A percentile compares a stretch with the other conserved stretches of the same genome.
Evolutionary conservation across 2,329 filamentous ascomycete species (phyloP).

Genomic region (Zalaria obscura): DNA sequence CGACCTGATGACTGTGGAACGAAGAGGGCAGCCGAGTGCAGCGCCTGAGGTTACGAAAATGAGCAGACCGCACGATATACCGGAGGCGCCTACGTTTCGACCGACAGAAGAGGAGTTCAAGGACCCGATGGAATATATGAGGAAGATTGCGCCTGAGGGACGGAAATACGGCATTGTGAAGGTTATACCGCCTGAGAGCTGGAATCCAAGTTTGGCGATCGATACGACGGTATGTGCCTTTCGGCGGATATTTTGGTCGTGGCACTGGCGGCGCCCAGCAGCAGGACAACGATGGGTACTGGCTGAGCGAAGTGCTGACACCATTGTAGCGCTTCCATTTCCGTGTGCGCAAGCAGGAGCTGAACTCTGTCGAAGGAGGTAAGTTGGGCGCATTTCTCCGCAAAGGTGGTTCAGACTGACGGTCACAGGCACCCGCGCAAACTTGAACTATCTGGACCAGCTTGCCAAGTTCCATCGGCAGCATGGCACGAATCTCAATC

Average conservation of each 20-base stretch:
- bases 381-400: slow-evolving; percentile 11
- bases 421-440: slow-evolving; percentile 63
- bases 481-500: slow-evolving; percentile 83
- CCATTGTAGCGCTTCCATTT: slow-evolving; percentile 77
- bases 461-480: slow-evolving; percentile 95
- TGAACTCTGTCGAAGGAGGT: slow-evolving; percentile 98
- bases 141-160: slow-evolving; percentile 78
- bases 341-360: slow-evolving; percentile 83
- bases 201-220: slow-evolving; percentile 92
- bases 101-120: slow-evolving; percentile 91
- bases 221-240: slow-evolving; percentile 69
- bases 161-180: slow-evolving; percentile 85
- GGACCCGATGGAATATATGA: slow-evolving; percentile 86
- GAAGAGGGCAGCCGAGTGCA: slow-evolving; percentile 67
- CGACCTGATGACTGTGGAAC: slow-evolving; percentile 80
- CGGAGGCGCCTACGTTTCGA: slow-evolving; percentile 79
- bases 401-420: slow-evolving; percentile 12
- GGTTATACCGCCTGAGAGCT: slow-evolving; percentile 82
- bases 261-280: not conserved
- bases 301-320: slow-evolving; percentile 14
- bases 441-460: slow-evolving; percentile 90
- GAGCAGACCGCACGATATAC: slow-evolving; percentile 67
- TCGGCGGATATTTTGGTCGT: not conserved
- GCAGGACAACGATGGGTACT: slow-evolving; percentile 4
- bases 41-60: slow-evolving; percentile 63